phyloP scores from a whole-genome alignment of 2,329 filamentous ascomycete genomes.

The Acrodontium crateriforme region DNA sequence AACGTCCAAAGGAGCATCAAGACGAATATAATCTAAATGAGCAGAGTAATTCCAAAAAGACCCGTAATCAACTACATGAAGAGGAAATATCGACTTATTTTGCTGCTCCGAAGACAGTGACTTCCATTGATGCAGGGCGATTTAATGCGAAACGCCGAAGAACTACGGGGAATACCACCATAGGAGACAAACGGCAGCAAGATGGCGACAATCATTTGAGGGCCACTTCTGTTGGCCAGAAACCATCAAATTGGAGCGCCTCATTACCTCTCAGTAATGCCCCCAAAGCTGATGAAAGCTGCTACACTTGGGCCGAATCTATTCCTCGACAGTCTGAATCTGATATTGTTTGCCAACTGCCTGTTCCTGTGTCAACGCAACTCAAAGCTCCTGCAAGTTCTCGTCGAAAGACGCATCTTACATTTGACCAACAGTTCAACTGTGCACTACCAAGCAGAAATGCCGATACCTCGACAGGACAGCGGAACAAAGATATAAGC shows the following conservation, averaged over 20 bases:
- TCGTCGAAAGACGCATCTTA: slow-evolving; percentile 4
- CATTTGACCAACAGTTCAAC: slow-evolving; percentile 5
- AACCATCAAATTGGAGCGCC: neutral
- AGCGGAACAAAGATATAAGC: no score
- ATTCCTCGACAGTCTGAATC: no score
- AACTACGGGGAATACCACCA: slow-evolving; percentile 1
- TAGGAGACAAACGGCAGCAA: slow-evolving; percentile 3
- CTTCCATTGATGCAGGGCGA: no score
- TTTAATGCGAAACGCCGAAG: slow-evolving; percentile 12
- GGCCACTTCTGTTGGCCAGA: no score
- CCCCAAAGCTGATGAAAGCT: slow-evolving; percentile 18
- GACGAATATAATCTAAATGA: slow-evolving; percentile 10
- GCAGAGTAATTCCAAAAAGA: slow-evolving; percentile 18
- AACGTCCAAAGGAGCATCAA: slow-evolving; percentile 20
- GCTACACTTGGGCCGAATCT: slow-evolving; percentile 32
- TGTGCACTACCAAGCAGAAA: slow-evolving; percentile 1
- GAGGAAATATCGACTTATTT: slow-evolving; percentile 35
- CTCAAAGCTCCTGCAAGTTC: slow-evolving; percentile 5
- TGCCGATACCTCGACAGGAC: neutral
- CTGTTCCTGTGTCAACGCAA: slow-evolving; percentile 9
- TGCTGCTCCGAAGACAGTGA: no score
- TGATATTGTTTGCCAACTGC: no score
- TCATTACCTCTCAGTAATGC: slow-evolving; percentile 1
- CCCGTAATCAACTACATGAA: slow-evolving; percentile 20
- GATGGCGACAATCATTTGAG: no score